Percentiles rank a stretch among this genome's conserved stretches.
phyloP scores from a whole-genome alignment of 495 filamentous ascomycete genomes.

The Penicillium maclennaniae region DNA sequence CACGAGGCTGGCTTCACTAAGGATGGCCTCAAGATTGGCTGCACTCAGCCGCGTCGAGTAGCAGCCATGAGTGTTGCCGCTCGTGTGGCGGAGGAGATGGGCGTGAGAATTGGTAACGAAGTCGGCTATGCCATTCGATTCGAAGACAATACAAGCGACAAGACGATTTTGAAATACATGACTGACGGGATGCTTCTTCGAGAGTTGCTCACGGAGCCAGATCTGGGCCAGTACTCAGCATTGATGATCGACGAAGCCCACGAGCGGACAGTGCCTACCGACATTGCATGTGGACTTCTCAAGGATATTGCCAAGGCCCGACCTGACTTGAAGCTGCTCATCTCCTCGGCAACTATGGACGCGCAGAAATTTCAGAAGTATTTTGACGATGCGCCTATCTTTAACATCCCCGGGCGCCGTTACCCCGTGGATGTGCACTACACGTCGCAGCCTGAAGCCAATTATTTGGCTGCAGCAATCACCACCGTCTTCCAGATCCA shows the following conservation, averaged over 20 bases:
- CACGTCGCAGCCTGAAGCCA: constrained; percentile 86
- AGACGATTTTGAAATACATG: constrained; percentile 95
- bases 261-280: constrained; percentile 86
- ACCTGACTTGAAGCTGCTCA: constrained; percentile 86
- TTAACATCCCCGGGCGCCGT: constrained; percentile 88
- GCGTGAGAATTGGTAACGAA: constrained; percentile 83
- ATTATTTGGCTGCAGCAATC: constrained; percentile 87
- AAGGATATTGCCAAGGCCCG: constrained; percentile 87
- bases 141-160: constrained; percentile 88
- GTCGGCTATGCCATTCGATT: constrained; percentile 96
- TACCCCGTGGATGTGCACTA: constrained; percentile 94
- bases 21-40: constrained; percentile 55
- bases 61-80: constrained; percentile 95
- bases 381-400: constrained; percentile 93
- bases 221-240: constrained; percentile 77
- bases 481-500: constrained; percentile 97
- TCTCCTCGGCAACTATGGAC: constrained; percentile 94
- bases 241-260: constrained; percentile 98
- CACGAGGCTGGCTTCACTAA: constrained; percentile 84
- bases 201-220: constrained; percentile 88
- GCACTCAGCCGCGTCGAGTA: constrained; percentile 84
- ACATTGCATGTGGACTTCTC: constrained; percentile 84
- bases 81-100: constrained; percentile 93
- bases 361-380: constrained; percentile 90
- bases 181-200: constrained; percentile 95